A percentile compares a stretch with the other conserved stretches of the same genome.
Evolutionary conservation across 129 eudicot species (phyloP).

Genomic region (Rutidosis leptorrhynchoides): DNA sequence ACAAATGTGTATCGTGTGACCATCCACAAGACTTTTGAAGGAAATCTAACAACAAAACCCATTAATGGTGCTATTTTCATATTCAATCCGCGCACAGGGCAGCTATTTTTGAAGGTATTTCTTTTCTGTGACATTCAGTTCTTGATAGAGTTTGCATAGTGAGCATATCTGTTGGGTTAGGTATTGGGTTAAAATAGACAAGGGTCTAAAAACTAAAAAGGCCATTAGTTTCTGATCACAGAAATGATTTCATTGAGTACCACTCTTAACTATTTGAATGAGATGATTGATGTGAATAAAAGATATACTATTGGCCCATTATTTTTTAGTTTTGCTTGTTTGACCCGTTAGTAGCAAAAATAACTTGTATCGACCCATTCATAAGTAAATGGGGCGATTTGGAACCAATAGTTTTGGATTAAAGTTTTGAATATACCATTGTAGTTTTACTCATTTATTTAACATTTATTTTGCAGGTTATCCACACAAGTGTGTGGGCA

Average conservation of each 20-base stretch:
- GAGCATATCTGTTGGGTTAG: no score
- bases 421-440: no score
- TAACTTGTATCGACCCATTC: not conserved
- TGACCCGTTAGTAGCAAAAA: not conserved
- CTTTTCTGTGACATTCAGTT: not conserved
- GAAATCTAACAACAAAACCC: conserved; percentile 94
- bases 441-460: not conserved
- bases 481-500: conserved; percentile 99
- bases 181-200: no score
- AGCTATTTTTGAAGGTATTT: conserved; percentile 82
- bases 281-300: not conserved
- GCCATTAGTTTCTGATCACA: not conserved
- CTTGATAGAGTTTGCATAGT: not conserved
- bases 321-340: not conserved
- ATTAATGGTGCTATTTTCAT: conserved; percentile 97
- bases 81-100: conserved; percentile 93
- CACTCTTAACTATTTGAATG: not conserved
- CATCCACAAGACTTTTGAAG: conserved; percentile 97
- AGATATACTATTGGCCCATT: conserved; percentile 1
- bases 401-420: not conserved
- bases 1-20: conserved; percentile 99
- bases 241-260: not conserved
- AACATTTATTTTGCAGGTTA: conserved; percentile 53
- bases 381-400: not conserved
- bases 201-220: not conserved